phyloP scores from a whole-genome alignment of 164 flowering plant genomes.

The Liriodendron chinense region DNA sequence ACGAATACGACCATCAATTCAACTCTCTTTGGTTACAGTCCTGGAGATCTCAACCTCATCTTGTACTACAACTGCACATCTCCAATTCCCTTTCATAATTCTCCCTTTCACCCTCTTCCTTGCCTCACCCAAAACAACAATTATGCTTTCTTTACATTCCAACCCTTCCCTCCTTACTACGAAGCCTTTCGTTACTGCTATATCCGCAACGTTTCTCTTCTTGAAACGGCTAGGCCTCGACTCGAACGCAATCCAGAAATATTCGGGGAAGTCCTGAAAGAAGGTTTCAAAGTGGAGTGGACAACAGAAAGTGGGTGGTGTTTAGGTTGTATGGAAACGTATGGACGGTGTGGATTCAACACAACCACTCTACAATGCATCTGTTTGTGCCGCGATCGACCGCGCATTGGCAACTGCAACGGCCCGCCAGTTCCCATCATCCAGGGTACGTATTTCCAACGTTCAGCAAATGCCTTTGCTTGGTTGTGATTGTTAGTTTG shows the following conservation, averaged over 20 bases:
- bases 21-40: neutral
- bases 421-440: neutral
- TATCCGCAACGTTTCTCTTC: neutral
- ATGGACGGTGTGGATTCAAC: neutral
- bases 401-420: neutral
- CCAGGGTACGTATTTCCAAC: neutral
- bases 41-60: neutral
- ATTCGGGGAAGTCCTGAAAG: neutral
- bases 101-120: neutral
- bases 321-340: neutral
- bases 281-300: neutral
- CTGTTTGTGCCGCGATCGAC: neutral
- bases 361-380: neutral
- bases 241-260: neutral
- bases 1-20: neutral
- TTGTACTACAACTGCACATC: neutral
- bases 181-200: neutral
- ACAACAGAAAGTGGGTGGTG: neutral
- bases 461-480: no score
- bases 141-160: neutral
- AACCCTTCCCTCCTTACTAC: neutral
- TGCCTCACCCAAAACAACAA: neutral
- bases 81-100: neutral
- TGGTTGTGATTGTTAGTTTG: neutral
- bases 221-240: neutral